A percentile compares a stretch with the other conserved stretches of the same genome.
phyloP scores from a whole-genome alignment of 345 rosid species.

The Tarenaya hassleriana region DNA sequence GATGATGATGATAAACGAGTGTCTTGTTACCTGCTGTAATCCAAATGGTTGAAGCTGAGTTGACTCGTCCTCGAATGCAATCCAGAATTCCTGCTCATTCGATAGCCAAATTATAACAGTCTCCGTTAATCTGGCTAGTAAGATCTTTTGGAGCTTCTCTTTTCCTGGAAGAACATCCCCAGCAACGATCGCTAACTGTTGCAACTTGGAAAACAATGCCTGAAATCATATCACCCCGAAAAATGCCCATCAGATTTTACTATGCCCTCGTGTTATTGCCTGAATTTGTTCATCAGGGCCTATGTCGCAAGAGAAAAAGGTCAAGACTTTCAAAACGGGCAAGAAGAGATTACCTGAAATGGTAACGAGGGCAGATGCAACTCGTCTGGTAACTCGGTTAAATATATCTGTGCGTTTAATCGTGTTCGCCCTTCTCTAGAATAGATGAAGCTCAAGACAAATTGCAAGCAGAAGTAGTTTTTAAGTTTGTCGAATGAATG shows the following conservation, averaged over 20 bases:
- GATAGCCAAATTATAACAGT: conserved; percentile 94
- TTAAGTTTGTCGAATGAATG: conserved; percentile 84
- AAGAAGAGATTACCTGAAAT: conserved; percentile 60
- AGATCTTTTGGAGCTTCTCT: conserved; percentile 84
- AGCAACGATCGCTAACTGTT: conserved; percentile 88
- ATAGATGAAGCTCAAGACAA: conserved; percentile 89
- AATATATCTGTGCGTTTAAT: conserved; percentile 68
- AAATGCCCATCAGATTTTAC: no score
- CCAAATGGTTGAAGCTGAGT: conserved; percentile 70
- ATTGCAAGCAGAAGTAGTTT: conserved; percentile 92
- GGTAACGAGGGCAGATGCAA: conserved; percentile 79
- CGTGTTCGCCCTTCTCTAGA: conserved; percentile 87
- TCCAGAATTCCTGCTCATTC: conserved; percentile 93
- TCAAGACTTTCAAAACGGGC: not conserved
- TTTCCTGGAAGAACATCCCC: conserved; percentile 87
- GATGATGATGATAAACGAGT: conserved; percentile 14
- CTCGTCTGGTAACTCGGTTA: conserved; percentile 61
- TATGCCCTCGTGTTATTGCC: no score
- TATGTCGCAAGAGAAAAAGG: not conserved
- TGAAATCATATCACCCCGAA: conserved; percentile 29
- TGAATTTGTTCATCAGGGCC: no score
- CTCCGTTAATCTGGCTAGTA: conserved; percentile 93
- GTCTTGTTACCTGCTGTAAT: conserved; percentile 65
- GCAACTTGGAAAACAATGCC: conserved; percentile 93
- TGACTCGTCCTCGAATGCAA: conserved; percentile 73